These are phyloP conservation scores for Houttuynia cordata DNA, from an alignment of 164 flowering plant genomes.

Conservation along the genomic window DNA sequence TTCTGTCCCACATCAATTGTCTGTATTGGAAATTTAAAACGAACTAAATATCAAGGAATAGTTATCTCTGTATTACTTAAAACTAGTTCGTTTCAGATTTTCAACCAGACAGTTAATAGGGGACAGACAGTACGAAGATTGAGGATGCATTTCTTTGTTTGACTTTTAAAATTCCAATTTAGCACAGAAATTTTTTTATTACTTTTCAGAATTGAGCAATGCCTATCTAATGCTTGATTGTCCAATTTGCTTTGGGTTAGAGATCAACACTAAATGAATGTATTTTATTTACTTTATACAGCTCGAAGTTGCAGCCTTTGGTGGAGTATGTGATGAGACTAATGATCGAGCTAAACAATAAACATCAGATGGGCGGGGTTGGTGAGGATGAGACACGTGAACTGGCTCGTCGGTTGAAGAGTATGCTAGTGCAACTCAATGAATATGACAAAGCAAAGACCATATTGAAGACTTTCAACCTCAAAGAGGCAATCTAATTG, in stretches of 20 bases:
- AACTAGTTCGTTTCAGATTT: no score
- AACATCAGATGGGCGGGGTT: constrained; percentile 27
- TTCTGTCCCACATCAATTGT: no score
- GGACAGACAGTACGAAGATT: no score
- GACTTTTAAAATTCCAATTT: no score
- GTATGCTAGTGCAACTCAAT: constrained; percentile 77
- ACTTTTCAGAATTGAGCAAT: no score
- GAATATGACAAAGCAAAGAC: constrained; percentile 79
- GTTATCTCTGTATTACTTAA: no score
- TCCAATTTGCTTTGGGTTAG: background rate
- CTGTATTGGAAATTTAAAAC: no score
- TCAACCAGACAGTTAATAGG: no score
- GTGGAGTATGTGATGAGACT: constrained; percentile 52
- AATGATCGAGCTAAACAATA: constrained; percentile 52
- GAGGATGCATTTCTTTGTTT: no score
- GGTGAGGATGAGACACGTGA: constrained; percentile 41
- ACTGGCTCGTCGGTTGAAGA: constrained; percentile 77
- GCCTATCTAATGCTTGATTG: background rate
- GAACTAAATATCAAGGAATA: no score
- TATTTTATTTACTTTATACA: constrained; percentile 9
- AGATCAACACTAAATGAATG: background rate
- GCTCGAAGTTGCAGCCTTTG: constrained; percentile 66
- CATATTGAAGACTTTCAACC: constrained; percentile 54
- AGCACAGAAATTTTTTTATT: no score
- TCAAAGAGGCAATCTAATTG: constrained; percentile 46